These are phyloP conservation scores for Penstemon davidsonii DNA, from an alignment of 257 asterid genomes.

Conservation along the genomic window DNA sequence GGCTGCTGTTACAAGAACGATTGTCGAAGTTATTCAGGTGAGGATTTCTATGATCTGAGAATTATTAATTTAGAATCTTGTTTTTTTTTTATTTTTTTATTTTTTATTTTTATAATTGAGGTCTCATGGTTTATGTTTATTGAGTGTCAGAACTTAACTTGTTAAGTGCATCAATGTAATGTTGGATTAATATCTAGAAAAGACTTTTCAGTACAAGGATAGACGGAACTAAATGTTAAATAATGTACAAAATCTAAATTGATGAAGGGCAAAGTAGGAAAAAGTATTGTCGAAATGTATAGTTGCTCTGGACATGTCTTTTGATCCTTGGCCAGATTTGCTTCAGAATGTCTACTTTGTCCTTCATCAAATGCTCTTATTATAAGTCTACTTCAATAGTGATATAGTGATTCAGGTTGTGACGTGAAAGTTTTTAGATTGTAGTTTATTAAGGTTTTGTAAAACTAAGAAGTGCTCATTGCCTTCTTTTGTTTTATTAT, in stretches of 20 bases:
- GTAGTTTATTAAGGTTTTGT: background rate
- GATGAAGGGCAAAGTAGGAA: too few relatives aligned
- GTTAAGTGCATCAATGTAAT: background rate
- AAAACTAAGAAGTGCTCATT: background rate
- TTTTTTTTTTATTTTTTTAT: conserved; percentile 1
- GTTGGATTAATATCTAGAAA: background rate
- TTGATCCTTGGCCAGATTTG: too few relatives aligned
- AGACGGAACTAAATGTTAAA: background rate
- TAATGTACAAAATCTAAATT: background rate
- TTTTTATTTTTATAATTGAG: conserved; percentile 1
- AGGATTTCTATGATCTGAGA: conserved; percentile 4
- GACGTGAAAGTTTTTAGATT: background rate
- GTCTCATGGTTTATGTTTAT: conserved; percentile 3
- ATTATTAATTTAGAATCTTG: too few relatives aligned
- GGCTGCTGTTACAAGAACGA: conserved; percentile 51
- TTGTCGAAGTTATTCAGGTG: conserved; percentile 69
- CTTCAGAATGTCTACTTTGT: too few relatives aligned
- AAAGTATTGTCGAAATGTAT: too few relatives aligned
- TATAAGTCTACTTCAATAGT: background rate
- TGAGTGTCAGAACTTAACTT: conserved; percentile 1
- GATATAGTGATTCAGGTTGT: background rate
- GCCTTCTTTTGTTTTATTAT: background rate
- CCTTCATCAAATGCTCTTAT: background rate
- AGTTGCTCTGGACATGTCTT: too few relatives aligned
- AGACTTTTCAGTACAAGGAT: background rate